Percentiles rank a stretch among this genome's conserved stretches.
Evolutionary conservation across 495 filamentous ascomycete species (phyloP).

Genomic region (Aspergillus conjunctus): DNA sequence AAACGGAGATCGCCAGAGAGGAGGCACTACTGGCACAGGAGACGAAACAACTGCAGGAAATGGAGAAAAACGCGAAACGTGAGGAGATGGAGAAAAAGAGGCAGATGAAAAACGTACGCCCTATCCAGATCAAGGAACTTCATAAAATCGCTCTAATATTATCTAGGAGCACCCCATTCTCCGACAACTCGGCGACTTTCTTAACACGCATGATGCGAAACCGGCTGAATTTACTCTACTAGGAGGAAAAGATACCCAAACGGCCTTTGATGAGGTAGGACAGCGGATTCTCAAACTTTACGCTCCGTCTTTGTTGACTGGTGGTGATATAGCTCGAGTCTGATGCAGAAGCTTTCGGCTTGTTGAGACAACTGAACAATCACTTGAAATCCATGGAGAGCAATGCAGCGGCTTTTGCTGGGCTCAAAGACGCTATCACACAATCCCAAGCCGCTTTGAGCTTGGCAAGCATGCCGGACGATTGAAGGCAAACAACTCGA

Average conservation of each 20-base stretch:
- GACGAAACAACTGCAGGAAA: conserved; percentile 46
- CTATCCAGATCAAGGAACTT: neutral
- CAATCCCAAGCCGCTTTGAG: conserved; percentile 55
- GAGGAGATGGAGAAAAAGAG: conserved; percentile 49
- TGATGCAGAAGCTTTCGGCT: conserved; percentile 37
- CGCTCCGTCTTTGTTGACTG: conserved; percentile 15
- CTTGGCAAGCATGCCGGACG: conserved; percentile 37
- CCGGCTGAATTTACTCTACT: conserved; percentile 35
- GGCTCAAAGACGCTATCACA: conserved; percentile 53
- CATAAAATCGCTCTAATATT: conserved; percentile 11
- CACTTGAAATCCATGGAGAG: conserved; percentile 60
- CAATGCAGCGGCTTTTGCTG: conserved; percentile 54
- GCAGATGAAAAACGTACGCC: conserved; percentile 48
- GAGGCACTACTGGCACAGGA: conserved; percentile 54
- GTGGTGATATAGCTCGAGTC: conserved; percentile 36
- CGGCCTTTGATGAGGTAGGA: conserved; percentile 38
- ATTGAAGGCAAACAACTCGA: conserved; percentile 30
- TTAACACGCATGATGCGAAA: conserved; percentile 17
- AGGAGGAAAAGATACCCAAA: conserved; percentile 25
- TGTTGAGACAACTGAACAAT: conserved; percentile 52
- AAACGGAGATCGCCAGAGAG: conserved; percentile 57
- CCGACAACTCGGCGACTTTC: conserved; percentile 34
- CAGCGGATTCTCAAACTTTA: conserved; percentile 2
- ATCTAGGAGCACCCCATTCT: conserved; percentile 48
- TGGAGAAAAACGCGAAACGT: conserved; percentile 57